Evolutionary conservation across 352 stramenopile genomes (phyloP), one percentile per base, ranked within the genome.

Genomic region (Pythium rhizo-oryzae): DNA sequence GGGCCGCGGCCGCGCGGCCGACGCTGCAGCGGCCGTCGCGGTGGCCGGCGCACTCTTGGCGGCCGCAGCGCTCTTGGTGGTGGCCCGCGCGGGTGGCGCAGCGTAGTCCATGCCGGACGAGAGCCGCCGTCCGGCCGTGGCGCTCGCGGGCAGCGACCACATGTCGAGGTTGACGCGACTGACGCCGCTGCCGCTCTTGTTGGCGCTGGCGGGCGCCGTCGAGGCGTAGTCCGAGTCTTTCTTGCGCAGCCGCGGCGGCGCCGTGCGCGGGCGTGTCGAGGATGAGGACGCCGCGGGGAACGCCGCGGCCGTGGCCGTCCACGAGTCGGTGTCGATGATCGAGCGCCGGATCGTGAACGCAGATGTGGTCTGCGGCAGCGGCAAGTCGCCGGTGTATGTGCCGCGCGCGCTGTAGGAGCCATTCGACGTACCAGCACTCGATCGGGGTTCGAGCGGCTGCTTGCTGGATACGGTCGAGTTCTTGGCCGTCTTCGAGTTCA

Each of bases 1-100:
- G 51, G 69, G 74, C 53, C 75, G 82, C 12, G 69, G 39, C 51
- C 70, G 47, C 58, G 52, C 25, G 19, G 58, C 19, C 39, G 63
- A 24, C 44, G 62, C 47, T n/a, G 52, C 35, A 19, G 37, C 46
- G 9, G 52, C 33, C 8, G 47, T 28, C 19, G 30, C 52, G 18
- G 57, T 44, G 41, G 39, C 21, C 12, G 8, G 30, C n/a, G n/a
- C n/a, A 2, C n/a, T 55, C 24, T 21, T 59, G 49, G 33, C 24
- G 25, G 23, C 35, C n/a, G n/a, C n/a, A n/a, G n/a, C n/a, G n/a
- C n/a, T n/a, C n/a, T n/a, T n/a, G n/a, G n/a, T n/a, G n/a, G n/a
- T n/a, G 6, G 35, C 25, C 35, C 62, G 62, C 11, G 58, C 33
- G 18, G 61, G 44, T 41, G 61, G 23, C 39, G 12, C 53, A 12